Conservation (phyloP, 371 early-diverging fungal genomes). For the Mortierella sp. region DNA sequence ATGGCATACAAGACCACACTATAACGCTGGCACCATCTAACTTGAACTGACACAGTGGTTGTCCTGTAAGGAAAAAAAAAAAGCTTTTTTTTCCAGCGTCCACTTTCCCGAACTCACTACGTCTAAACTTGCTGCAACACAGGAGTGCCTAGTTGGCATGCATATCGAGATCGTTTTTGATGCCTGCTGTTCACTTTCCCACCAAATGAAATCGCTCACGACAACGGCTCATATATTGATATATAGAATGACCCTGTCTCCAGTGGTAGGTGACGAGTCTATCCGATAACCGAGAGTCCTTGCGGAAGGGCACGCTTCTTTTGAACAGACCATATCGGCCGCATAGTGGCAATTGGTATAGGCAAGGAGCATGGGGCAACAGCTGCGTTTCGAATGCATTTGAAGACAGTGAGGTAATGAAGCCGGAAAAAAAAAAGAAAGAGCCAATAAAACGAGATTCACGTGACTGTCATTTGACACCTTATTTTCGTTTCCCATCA, state of each 20-base stretch:
- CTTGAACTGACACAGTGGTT: background rate
- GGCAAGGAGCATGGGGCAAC: conserved; percentile 14
- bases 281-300: conserved; percentile 29
- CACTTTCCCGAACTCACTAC: conserved; percentile 12
- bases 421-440: background rate
- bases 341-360: conserved; percentile 6
- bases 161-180: background rate
- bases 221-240: conserved; percentile 29
- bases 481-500: too few relatives aligned
- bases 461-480: too few relatives aligned
- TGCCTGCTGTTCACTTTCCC: conserved; percentile 18
- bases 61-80: conserved; percentile 11
- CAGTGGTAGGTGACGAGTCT: conserved; percentile 4
- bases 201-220: conserved; percentile 37
- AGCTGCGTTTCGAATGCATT: conserved; percentile 34
- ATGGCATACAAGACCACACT: too few relatives aligned
- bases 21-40: too few relatives aligned
- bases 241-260: conserved; percentile 6
- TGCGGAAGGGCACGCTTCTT: conserved; percentile 39
- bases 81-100: too few relatives aligned
- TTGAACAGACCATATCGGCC: conserved; percentile 35
- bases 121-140: conserved; percentile 7
- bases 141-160: conserved; percentile 7
- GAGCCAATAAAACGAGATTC: background rate
- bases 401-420: conserved; percentile 2